Evolutionary conservation across 352 stramenopile species (phyloP).

Genomic region (Phytophthora pseudosyringae): DNA sequence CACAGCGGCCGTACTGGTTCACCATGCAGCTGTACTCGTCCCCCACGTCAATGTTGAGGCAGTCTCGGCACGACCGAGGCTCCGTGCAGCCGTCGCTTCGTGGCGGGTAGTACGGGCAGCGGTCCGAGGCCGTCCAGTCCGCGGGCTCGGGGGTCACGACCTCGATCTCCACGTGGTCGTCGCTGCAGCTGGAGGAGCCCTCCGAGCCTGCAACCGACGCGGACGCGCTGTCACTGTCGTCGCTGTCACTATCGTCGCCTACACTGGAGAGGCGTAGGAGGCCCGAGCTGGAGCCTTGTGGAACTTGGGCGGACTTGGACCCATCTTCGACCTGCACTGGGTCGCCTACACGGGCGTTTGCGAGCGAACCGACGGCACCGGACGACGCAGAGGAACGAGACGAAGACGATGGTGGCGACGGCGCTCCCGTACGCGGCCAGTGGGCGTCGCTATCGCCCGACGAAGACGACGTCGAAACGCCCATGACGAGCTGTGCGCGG

Average conservation of each 20-base stretch:
- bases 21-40: slow-evolving; percentile 45
- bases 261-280: not conserved
- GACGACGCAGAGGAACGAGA: slow-evolving; percentile 14
- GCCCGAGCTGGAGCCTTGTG: slow-evolving; percentile 1
- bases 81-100: slow-evolving; percentile 45
- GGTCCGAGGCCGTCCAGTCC: slow-evolving; percentile 34
- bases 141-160: slow-evolving; percentile 14
- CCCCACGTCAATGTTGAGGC: slow-evolving; percentile 56
- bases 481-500: slow-evolving; percentile 3
- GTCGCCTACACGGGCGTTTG: not conserved
- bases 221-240: slow-evolving; percentile 5
- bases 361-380: not conserved
- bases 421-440: not conserved
- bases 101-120: slow-evolving; percentile 33
- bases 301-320: slow-evolving; percentile 1
- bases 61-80: slow-evolving; percentile 64
- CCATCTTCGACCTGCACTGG: not conserved
- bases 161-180: slow-evolving; percentile 31
- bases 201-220: not conserved
- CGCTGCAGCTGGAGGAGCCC: slow-evolving; percentile 20
- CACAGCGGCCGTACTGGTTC: slow-evolving; percentile 48
- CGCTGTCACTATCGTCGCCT: slow-evolving; percentile 16
- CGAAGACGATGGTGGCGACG: slow-evolving; percentile 5
- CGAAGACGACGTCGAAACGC: slow-evolving; percentile 14
- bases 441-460: slow-evolving; percentile 9